Evolutionary conservation across 2,329 filamentous ascomycete genomes (phyloP).

Genomic region (Fusarium pininemorale): DNA sequence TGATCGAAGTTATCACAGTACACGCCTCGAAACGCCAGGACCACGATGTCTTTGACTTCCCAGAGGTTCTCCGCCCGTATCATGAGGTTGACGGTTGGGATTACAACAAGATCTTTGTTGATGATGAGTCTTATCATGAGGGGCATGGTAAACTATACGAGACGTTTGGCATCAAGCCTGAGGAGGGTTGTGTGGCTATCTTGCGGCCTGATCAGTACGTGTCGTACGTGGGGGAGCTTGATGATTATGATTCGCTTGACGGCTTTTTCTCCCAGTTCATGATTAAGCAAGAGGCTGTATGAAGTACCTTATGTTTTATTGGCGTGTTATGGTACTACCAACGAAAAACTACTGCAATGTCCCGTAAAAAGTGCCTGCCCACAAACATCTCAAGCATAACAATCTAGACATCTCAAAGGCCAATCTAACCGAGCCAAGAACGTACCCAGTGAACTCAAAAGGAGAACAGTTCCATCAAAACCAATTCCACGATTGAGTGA

Average conservation of each 20-base stretch:
- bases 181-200: conserved; percentile 64
- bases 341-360: too few species aligned
- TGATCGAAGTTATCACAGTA: conserved; percentile 69
- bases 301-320: not conserved
- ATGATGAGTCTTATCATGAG: conserved; percentile 63
- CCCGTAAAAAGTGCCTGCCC: too few species aligned
- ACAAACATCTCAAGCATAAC: too few species aligned
- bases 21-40: conserved; percentile 62
- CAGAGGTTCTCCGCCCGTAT: conserved; percentile 60
- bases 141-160: conserved; percentile 61
- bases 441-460: not conserved
- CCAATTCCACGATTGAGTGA: fast-evolving
- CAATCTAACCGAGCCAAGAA: not conserved
- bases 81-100: conserved; percentile 60
- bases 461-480: too few species aligned
- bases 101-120: conserved; percentile 66
- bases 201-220: conserved; percentile 76
- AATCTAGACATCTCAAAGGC: not conserved
- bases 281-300: not conserved
- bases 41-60: conserved; percentile 51
- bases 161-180: conserved; percentile 64
- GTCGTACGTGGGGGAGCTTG: conserved; percentile 51
- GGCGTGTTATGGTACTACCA: not conserved
- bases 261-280: not conserved
- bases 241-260: conserved; percentile 37